A percentile compares a stretch with the other conserved stretches of the same genome.
Evolutionary conservation across 2,329 filamentous ascomycete species (phyloP).

Genomic region (Alternaria sp.): DNA sequence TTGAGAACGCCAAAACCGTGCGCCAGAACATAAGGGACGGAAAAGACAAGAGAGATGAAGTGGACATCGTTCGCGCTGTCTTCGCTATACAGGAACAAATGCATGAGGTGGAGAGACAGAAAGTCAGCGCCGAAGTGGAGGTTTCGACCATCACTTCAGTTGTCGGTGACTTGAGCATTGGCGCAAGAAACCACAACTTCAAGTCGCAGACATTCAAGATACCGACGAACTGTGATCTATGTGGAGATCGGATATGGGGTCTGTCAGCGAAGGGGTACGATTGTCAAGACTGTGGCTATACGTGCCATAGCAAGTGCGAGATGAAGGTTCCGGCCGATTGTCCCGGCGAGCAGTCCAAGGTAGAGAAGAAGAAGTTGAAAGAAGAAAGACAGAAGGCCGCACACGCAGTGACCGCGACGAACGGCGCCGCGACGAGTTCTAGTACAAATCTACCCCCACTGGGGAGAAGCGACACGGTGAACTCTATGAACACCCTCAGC

Average conservation of each 20-base stretch:
- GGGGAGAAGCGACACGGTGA: constrained; percentile 85
- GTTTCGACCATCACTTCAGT: constrained; percentile 89
- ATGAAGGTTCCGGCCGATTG: constrained; percentile 98
- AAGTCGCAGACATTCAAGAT: constrained; percentile 99
- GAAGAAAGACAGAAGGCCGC: constrained; percentile 81
- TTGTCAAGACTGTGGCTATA: constrained; percentile 95
- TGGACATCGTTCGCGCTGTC: constrained; percentile 80
- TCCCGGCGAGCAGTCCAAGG: constrained; percentile 90
- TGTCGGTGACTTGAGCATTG: constrained; percentile 90
- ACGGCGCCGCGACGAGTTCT: constrained; percentile 55
- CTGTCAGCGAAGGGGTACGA: constrained; percentile 95
- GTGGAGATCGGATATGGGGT: constrained; percentile 96
- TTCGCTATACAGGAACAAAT: constrained; percentile 85
- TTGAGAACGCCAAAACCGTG: constrained; percentile 75
- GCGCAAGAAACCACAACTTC: constrained; percentile 95
- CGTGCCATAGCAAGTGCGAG: constrained; percentile 97
- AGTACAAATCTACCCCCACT: constrained; percentile 71
- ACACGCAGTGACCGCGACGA: constrained; percentile 59
- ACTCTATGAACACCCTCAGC: constrained; percentile 73
- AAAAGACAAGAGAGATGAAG: constrained; percentile 86
- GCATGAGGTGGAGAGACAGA: constrained; percentile 82
- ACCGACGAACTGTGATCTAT: constrained; percentile 96
- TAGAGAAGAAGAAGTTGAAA: constrained; percentile 94
- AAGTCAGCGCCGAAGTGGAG: constrained; percentile 89
- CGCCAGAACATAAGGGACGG: constrained; percentile 82